Base-by-base conservation (phyloP, 148 eudicot genomes). In the Euryodendron excelsum region DNA sequence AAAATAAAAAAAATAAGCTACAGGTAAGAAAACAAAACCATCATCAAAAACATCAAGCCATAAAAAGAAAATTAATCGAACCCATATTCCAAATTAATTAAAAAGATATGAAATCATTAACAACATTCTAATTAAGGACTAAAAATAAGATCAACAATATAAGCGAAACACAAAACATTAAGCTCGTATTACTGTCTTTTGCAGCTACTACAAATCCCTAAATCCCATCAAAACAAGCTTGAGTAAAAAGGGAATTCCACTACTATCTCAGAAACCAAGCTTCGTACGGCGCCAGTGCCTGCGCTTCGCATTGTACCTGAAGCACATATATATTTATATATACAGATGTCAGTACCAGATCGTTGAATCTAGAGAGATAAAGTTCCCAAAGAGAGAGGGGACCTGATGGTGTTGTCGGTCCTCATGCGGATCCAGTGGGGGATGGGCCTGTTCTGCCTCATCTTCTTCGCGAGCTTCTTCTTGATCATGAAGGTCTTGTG, bases 241-340 rank as follows among this genome's bases (percentile, higher is more conserved):
- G 12, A 55, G n/a, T 3, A 55, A 3, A 63, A 63, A 33, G 10
- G 14, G 48, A 11, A 63, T 12, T 63, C n/a, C n/a, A 64, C 58
- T n/a, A 63, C 9, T 79, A 74, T 25, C 88, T 85, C 56, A 88
- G 85, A 88, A 88, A 52, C 87, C 93, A 44, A 88, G 88, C 87
- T 88, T 88, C 60, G 90, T 88, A 23, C 90, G 87, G 67, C 88
- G 86, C 90, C 90, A 85, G 79, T 88, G 90, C 85, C 90, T 84
- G 39, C 88, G 90, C 87, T 88, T 88, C 58, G 90, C 90, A 39
- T 88, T 88, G 82, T 88, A 89, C 83, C 89, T 83, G 82, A 37
- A 70, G 59, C 13, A 39, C 12, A 36, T 14, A 33, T 62, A 23
- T 58, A 6, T 56, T 20, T n/a, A n/a, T n/a, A n/a, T n/a, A n/a